These are phyloP conservation scores for Kodamaea neixiangensis DNA, from an alignment of 805 yeast genomes.

Conservation along the genomic window DNA sequence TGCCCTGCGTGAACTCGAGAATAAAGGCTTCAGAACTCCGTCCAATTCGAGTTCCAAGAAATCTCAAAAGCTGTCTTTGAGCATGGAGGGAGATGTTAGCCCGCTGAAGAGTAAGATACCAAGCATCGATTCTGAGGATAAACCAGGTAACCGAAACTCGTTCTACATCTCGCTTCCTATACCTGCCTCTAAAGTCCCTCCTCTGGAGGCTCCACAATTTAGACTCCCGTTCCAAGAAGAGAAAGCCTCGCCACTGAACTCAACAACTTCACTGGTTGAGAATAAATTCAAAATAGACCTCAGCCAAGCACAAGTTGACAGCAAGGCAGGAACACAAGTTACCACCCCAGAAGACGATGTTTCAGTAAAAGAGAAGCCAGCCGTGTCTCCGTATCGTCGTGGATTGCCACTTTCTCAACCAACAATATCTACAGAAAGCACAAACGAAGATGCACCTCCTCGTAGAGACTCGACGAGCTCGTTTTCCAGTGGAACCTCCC, in stretches of 20 bases:
- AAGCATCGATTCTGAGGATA: background rate
- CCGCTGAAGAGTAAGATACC: background rate
- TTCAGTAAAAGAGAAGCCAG: background rate
- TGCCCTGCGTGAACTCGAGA: background rate
- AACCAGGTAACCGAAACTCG: constrained; percentile 2
- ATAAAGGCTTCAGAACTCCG: constrained; percentile 4
- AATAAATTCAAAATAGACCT: constrained; percentile 1
- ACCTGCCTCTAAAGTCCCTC: constrained; percentile 22
- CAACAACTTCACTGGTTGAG: constrained; percentile 1
- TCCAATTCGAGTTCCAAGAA: constrained; percentile 8
- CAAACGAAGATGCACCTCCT: background rate
- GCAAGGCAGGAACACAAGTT: constrained; percentile 1
- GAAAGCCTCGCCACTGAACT: background rate
- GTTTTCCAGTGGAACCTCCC: constrained; percentile 24
- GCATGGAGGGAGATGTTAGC: constrained; percentile 2
- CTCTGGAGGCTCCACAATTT: constrained; percentile 55
- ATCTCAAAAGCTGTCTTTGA: constrained; percentile 8
- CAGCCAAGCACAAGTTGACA: constrained; percentile 2
- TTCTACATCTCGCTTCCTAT: constrained; percentile 21
- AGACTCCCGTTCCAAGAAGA: constrained; percentile 70
- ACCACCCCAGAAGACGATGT: constrained; percentile 7
- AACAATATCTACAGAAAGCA: background rate
- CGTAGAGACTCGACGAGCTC: constrained; percentile 25
- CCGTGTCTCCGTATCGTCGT: background rate
- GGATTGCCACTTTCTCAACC: background rate